phyloP scores from a whole-genome alignment of 75 land plant species.

The Sequoiadendron giganteum region DNA sequence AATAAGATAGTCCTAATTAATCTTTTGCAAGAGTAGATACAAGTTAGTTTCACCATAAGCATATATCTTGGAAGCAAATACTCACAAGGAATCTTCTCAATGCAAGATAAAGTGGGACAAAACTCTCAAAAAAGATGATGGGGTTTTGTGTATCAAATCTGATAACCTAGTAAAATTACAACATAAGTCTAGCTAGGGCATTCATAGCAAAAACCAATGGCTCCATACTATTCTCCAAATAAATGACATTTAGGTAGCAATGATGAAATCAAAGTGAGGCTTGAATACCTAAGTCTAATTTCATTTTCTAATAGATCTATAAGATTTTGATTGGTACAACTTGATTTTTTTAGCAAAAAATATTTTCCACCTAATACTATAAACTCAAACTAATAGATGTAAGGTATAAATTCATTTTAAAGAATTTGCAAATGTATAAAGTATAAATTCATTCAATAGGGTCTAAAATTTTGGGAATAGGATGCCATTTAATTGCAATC shows the following conservation, averaged over 20 bases:
- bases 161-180: constrained; percentile 79
- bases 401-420: too few species aligned
- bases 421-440: too few species aligned
- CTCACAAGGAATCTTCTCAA: constrained; percentile 64
- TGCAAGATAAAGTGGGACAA: constrained; percentile 36
- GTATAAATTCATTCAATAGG: too few species aligned
- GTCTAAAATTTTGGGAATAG: too few species aligned
- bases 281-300: constrained; percentile 57
- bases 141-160: constrained; percentile 86
- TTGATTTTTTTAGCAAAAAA: too few species aligned
- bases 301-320: constrained; percentile 69
- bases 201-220: constrained; percentile 69
- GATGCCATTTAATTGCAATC: too few species aligned
- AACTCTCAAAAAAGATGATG: constrained; percentile 79
- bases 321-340: constrained; percentile 20
- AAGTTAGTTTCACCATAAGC: constrained; percentile 82
- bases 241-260: constrained; percentile 86
- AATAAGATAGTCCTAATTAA: not conserved
- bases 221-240: constrained; percentile 73
- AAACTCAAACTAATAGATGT: too few species aligned
- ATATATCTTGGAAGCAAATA: constrained; percentile 79
- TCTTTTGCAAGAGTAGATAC: constrained; percentile 67
- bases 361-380: too few species aligned
- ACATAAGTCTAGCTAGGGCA: constrained; percentile 50
- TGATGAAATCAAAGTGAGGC: constrained; percentile 77